Evolutionary conservation across 305 asterid species (phyloP).

Genomic region (Solanum hybrid): DNA sequence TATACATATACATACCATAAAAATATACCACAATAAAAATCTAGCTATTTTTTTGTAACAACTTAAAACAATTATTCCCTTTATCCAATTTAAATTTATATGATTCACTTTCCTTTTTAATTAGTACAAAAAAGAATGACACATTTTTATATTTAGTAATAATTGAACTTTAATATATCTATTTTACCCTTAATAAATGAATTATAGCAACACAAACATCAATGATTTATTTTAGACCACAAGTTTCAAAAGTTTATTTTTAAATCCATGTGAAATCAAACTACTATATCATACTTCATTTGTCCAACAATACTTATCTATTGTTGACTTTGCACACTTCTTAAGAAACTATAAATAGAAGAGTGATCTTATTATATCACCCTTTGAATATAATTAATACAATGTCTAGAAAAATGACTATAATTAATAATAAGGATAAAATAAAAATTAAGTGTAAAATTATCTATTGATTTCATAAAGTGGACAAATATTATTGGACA

Average conservation of each 20-base stretch:
- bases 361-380: accelerated
- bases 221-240: background rate
- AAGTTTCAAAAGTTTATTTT: too few species aligned
- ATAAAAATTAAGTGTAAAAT: accelerated
- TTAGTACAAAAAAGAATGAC: too few species aligned
- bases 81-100: too few species aligned
- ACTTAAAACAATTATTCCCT: background rate
- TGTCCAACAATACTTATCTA: background rate
- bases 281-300: too few species aligned
- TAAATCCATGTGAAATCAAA: background rate
- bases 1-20: background rate
- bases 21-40: background rate
- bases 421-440: accelerated
- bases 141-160: too few species aligned
- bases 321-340: background rate
- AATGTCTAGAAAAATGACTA: background rate
- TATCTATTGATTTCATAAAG: too few species aligned
- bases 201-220: accelerated
- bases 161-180: background rate
- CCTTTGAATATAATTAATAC: too few species aligned
- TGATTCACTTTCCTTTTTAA: background rate
- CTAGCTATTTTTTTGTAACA: background rate
- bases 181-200: too few species aligned
- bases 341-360: too few species aligned
- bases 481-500: accelerated